These are phyloP conservation scores for Suhomyces panamericanus DNA, from an alignment of 1,139 yeast genomes.

Conservation along the genomic window DNA sequence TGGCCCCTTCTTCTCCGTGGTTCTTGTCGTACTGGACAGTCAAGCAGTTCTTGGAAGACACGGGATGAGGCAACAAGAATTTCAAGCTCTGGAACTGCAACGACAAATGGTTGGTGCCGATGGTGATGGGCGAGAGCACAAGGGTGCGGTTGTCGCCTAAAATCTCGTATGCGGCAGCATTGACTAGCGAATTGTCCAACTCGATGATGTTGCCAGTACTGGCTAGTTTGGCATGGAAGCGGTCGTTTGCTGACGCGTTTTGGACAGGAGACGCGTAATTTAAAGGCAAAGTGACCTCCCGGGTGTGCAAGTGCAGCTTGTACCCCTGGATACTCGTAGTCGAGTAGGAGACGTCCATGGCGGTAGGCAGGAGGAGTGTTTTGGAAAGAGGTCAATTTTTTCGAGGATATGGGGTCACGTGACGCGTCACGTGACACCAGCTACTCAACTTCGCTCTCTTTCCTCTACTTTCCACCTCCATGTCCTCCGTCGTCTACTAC, in stretches of 20 bases:
- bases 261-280: conserved; percentile 23
- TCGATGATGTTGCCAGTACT: conserved; percentile 28
- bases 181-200: conserved; percentile 24
- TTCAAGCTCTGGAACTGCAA: conserved; percentile 30
- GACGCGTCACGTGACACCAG: background rate
- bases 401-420: background rate
- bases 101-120: conserved; percentile 24
- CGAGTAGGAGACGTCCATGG: conserved; percentile 23
- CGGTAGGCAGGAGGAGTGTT: conserved; percentile 1
- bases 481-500: conserved; percentile 92
- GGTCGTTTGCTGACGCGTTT: conserved; percentile 22
- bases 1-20: conserved; percentile 16
- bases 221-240: conserved; percentile 25
- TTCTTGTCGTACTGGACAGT: conserved; percentile 17
- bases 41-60: conserved; percentile 27
- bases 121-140: conserved; percentile 32
- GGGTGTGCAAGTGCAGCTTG: conserved; percentile 23
- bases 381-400: conserved; percentile 5
- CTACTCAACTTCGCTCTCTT: too few species aligned
- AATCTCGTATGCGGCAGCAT: conserved; percentile 29
- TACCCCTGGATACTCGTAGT: conserved; percentile 28
- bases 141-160: conserved; percentile 33
- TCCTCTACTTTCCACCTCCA: conserved; percentile 32
- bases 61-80: conserved; percentile 36
- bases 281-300: conserved; percentile 32